These are phyloP conservation scores for Rhizopus sp. DNA, from an alignment of 371 early-diverging fungal species.

Conservation along the genomic window DNA sequence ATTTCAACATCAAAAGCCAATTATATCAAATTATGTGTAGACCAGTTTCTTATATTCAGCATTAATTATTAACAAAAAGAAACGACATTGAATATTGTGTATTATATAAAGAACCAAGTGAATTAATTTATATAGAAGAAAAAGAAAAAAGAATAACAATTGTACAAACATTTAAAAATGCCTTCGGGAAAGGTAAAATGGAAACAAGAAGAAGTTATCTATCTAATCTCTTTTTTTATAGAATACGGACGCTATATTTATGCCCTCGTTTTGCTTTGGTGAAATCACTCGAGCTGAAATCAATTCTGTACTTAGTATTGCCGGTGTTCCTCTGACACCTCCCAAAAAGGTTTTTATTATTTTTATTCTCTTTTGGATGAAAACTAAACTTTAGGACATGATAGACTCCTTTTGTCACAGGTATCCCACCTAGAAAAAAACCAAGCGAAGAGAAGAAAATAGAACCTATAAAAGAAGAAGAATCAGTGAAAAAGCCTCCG, in stretches of 20 bases:
- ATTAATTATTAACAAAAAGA: neutral
- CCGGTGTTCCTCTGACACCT: constrained; percentile 41
- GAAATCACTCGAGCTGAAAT: constrained; percentile 64
- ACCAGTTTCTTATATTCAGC: neutral
- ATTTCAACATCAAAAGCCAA: neutral
- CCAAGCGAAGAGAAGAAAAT: constrained; percentile 1
- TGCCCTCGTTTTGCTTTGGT: constrained; percentile 52
- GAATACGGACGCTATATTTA: constrained; percentile 24
- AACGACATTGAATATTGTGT: neutral
- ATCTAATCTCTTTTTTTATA: neutral
- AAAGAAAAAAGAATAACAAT: neutral
- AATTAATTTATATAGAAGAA: neutral
- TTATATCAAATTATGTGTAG: constrained; percentile 5
- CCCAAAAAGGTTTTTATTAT: constrained; percentile 40
- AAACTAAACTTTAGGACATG: neutral
- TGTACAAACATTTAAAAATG: constrained; percentile 11
- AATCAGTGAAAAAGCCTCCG: constrained; percentile 18
- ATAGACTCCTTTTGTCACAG: constrained; percentile 49
- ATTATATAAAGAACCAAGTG: neutral
- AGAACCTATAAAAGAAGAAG: constrained; percentile 19
- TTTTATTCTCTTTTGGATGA: constrained; percentile 13
- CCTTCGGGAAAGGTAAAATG: constrained; percentile 26
- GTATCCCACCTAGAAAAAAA: constrained; percentile 25
- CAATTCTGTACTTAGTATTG: constrained; percentile 53
- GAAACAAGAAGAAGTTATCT: neutral